These are phyloP conservation scores for Ilex paraguariensis DNA, from an alignment of 305 asterid species.

Conservation along the genomic window DNA sequence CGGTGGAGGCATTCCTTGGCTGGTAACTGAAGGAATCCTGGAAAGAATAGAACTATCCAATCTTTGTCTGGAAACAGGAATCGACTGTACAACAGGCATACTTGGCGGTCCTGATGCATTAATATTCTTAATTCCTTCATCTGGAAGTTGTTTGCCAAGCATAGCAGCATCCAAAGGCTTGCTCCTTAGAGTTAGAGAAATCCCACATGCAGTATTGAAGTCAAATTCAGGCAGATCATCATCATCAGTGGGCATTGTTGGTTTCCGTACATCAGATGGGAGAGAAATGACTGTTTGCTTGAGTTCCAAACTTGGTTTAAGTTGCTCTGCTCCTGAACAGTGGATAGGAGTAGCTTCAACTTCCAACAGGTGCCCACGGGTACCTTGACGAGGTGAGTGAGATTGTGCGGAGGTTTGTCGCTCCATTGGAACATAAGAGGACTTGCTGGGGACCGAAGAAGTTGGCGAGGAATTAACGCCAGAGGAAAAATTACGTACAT, in stretches of 20 bases:
- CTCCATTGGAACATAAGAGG: neutral
- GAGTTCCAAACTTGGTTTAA: constrained; percentile 4
- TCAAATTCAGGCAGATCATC: constrained; percentile 36
- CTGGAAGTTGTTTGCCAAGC: neutral
- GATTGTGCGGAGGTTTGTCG: constrained; percentile 6
- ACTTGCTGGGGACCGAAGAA: constrained; percentile 1
- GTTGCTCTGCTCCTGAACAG: constrained; percentile 4
- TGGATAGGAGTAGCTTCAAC: constrained; percentile 2
- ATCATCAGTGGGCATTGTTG: constrained; percentile 6
- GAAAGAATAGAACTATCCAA: neutral
- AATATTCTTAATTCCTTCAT: constrained; percentile 3
- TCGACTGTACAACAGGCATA: constrained; percentile 4
- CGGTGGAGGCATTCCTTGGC: constrained; percentile 8
- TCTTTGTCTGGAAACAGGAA: constrained; percentile 8
- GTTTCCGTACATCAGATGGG: constrained; percentile 7
- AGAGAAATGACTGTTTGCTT: constrained; percentile 8
- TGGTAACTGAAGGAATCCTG: neutral
- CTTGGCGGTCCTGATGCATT: constrained; percentile 1
- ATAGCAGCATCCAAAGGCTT: neutral
- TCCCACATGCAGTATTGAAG: constrained; percentile 14
- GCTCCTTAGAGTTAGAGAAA: constrained; percentile 7
- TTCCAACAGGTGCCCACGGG: constrained; percentile 6
- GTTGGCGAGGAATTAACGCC: constrained; percentile 3
- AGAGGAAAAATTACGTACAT: constrained; percentile 5
- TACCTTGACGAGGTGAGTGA: constrained; percentile 2